Percentiles rank a stretch among this genome's conserved stretches.
These are phyloP conservation scores for Umbelopsis sp. DNA, from an alignment of 192 early-diverging fungal species.

Conservation along the genomic window DNA sequence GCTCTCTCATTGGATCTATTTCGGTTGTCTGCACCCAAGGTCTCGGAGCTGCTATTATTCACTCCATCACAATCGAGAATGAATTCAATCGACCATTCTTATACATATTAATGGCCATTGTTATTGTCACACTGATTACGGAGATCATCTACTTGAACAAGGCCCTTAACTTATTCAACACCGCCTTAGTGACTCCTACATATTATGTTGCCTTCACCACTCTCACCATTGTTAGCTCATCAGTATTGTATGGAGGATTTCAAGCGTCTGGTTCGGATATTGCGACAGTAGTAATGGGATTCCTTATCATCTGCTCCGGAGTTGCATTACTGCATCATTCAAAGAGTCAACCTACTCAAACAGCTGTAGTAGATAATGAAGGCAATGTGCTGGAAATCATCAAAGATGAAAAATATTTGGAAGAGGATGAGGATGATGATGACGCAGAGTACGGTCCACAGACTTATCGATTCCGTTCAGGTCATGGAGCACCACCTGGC, in stretches of 20 bases:
- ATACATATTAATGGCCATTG: constrained; percentile 77
- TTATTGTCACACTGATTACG: constrained; percentile 76
- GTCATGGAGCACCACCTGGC: not conserved
- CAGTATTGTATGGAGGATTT: constrained; percentile 86
- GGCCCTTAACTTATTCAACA: constrained; percentile 88
- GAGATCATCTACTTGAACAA: constrained; percentile 99
- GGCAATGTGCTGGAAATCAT: constrained; percentile 3
- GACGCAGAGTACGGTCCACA: not conserved
- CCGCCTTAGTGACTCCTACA: constrained; percentile 84
- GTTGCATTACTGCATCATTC: constrained; percentile 72
- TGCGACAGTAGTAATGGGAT: constrained; percentile 80
- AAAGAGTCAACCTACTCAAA: constrained; percentile 26
- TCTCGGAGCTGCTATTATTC: constrained; percentile 82
- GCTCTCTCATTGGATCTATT: constrained; percentile 89
- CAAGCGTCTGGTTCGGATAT: constrained; percentile 70
- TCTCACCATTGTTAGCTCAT: constrained; percentile 87
- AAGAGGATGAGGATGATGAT: constrained; percentile 14
- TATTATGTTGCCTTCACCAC: constrained; percentile 98
- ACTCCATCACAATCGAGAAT: constrained; percentile 82
- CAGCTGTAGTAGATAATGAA: constrained; percentile 9
- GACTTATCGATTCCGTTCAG: not conserved
- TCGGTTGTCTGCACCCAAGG: constrained; percentile 89
- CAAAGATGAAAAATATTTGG: constrained; percentile 20
- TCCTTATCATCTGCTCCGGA: constrained; percentile 88
- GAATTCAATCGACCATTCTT: constrained; percentile 84